Base-by-base conservation (phyloP, 2,329 filamentous ascomycete genomes). In the Sphaerulina populicola region DNA sequence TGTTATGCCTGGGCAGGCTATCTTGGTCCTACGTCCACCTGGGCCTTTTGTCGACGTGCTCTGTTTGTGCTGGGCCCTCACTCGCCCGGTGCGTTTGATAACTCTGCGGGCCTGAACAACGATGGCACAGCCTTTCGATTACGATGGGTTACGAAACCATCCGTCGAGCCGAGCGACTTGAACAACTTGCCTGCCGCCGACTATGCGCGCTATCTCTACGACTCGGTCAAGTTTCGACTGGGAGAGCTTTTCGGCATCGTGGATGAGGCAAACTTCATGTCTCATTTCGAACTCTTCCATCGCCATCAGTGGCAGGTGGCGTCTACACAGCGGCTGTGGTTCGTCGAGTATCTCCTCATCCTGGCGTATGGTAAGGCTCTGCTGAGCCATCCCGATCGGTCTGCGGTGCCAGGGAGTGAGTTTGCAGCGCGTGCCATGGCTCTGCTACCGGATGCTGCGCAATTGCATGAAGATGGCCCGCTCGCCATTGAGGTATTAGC, bases 311-410 rank as follows among this genome's bases (percentile, higher is more conserved):
- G 49, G 30, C 15, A 60, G 62, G 1, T 64, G 62, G 47, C 38
- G n/a, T 49, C 44, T 23, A 37, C 64, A 57, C 62, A 60, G 2
- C 62, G 64, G 9, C 59, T 79, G 1, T 78, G 74, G 68, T 78
- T 76, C 49, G 72, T 77, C 12, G 77, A 80, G 45, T 78, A 76
- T 12, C 64, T 79, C 2, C 64, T 79, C 0, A 69, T 80, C 8
- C 64, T 80, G 2, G 77, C 77, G 0, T 77, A 80, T 52, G 77
- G 77, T 0, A 79, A 79, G 55, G 75, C 74, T 0, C 76, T 80
- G 14, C 27, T 53, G 15, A 48, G 51, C 31, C 40, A 42, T 30
- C 42, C 51, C 29, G 51, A 43, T 14, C 40, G 46, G 8, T 49
- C 41, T 9, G 15, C 43, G n/a, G 46, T 47, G n/a, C 36, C 72